phyloP scores from a whole-genome alignment of 139 green algal genomes.

The Micromonas commoda region DNA sequence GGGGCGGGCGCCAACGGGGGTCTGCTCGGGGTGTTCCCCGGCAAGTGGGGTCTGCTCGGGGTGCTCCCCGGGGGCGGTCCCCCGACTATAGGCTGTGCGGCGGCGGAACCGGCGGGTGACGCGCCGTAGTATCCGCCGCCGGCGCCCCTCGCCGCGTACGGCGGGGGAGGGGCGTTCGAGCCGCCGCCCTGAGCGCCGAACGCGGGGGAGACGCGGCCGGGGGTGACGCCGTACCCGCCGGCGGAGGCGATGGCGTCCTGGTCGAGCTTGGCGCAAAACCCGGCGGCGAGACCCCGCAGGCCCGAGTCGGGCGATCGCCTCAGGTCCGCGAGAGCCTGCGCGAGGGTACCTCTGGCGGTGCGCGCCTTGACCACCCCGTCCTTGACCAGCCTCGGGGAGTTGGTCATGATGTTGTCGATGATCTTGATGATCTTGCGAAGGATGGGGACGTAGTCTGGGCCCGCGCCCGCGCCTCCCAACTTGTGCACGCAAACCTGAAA shows the following conservation, averaged over 20 bases:
- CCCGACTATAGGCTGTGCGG: too few relatives aligned
- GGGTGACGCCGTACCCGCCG: neutral
- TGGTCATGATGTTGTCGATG: neutral
- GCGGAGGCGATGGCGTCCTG: neutral
- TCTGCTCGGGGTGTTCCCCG: too few relatives aligned
- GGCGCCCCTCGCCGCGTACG: too few relatives aligned
- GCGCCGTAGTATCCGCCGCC: too few relatives aligned
- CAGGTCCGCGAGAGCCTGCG: neutral
- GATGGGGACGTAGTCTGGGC: neutral
- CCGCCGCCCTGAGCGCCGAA: neutral
- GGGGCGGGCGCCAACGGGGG: too few relatives aligned
- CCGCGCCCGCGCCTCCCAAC: neutral
- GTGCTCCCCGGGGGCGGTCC: too few relatives aligned
- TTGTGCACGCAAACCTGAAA: neutral
- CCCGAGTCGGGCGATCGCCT: neutral
- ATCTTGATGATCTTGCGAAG: slow-evolving; percentile 21
- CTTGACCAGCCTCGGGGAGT: neutral
- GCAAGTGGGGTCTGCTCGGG: too few relatives aligned
- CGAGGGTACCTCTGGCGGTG: neutral
- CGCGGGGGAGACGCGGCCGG: neutral
- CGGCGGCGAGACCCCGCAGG: neutral
- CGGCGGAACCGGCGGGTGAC: too few relatives aligned
- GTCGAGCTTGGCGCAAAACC: neutral
- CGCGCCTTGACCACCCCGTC: neutral
- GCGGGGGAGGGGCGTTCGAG: too few relatives aligned